phyloP scores from a whole-genome alignment of 202 grass and related monocot species.

The Alloteropsis angusta region DNA sequence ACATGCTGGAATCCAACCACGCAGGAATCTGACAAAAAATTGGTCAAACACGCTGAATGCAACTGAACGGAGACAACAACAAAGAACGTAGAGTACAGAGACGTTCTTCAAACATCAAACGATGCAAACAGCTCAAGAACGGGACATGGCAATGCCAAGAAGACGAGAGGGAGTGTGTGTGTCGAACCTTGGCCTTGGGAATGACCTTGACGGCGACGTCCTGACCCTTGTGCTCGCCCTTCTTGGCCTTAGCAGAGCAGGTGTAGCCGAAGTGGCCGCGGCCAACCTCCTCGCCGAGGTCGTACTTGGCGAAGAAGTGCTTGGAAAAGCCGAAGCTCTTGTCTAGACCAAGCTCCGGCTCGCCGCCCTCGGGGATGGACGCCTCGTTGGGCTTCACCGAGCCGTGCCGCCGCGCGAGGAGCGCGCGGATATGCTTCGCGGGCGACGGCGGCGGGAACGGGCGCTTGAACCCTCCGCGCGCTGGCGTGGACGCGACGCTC shows the following conservation, averaged over 20 bases:
- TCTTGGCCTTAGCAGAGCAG: conserved; percentile 84
- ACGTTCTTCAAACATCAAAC: conserved; percentile 26
- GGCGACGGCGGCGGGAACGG: conserved; percentile 90
- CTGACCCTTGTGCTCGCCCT: conserved; percentile 87
- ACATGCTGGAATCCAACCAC: conserved; percentile 23
- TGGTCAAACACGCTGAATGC: conserved; percentile 24
- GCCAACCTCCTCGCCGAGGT: conserved; percentile 83
- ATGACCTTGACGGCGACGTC: conserved; percentile 98
- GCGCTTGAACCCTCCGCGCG: conserved; percentile 65
- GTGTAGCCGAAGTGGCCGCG: conserved; percentile 97
- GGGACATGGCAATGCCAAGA: not conserved
- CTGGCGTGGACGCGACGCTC: conserved; percentile 66
- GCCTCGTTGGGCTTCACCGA: conserved; percentile 86
- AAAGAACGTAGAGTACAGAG: not conserved
- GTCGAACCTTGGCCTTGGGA: conserved; percentile 86
- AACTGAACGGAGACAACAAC: conserved; percentile 5
- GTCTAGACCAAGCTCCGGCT: conserved; percentile 74
- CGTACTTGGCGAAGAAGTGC: conserved; percentile 88
- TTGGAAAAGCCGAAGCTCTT: conserved; percentile 98
- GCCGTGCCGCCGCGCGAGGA: conserved; percentile 76
- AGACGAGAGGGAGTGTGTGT: not conserved
- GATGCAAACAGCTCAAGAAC: conserved; percentile 23
- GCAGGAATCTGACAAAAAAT: conserved; percentile 13
- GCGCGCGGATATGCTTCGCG: conserved; percentile 91
- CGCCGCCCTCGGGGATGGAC: conserved; percentile 80